Conservation (phyloP, 345 rosid species). For the Eucalyptus pauciflora region DNA sequence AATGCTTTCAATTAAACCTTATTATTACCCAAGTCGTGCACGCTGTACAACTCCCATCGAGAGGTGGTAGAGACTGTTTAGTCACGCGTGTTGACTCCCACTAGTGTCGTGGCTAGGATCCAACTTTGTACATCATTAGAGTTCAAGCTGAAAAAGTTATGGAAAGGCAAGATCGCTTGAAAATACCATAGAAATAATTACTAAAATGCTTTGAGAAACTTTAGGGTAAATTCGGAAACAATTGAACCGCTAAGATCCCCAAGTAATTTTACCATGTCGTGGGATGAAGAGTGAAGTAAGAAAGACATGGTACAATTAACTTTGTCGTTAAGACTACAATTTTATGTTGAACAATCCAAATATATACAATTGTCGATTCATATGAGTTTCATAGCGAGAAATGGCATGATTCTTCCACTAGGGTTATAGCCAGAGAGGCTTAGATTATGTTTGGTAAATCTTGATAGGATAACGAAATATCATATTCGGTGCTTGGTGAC, state of each 20-base stretch:
- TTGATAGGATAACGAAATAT: background rate
- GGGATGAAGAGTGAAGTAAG: background rate
- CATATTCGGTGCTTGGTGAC: fast-evolving
- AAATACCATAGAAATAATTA: background rate
- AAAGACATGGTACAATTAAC: background rate
- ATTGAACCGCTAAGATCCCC: fast-evolving
- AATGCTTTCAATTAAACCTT: background rate
- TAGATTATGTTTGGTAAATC: background rate
- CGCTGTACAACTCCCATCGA: background rate
- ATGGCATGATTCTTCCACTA: background rate
- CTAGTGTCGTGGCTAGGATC: background rate
- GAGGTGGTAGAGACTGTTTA: background rate
- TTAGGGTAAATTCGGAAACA: background rate
- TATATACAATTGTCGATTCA: background rate
- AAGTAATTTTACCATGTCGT: fast-evolving
- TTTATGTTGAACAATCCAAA: background rate
- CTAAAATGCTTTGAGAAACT: background rate
- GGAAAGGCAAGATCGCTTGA: background rate
- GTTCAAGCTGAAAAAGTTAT: background rate
- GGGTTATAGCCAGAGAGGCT: fast-evolving
- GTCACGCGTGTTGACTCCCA: background rate
- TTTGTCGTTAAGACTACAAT: background rate
- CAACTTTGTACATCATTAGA: background rate
- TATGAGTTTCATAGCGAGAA: fast-evolving
- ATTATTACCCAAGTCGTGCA: background rate